Conservation (phyloP, 495 filamentous ascomycete species). For the Amniculicola lignicola region DNA sequence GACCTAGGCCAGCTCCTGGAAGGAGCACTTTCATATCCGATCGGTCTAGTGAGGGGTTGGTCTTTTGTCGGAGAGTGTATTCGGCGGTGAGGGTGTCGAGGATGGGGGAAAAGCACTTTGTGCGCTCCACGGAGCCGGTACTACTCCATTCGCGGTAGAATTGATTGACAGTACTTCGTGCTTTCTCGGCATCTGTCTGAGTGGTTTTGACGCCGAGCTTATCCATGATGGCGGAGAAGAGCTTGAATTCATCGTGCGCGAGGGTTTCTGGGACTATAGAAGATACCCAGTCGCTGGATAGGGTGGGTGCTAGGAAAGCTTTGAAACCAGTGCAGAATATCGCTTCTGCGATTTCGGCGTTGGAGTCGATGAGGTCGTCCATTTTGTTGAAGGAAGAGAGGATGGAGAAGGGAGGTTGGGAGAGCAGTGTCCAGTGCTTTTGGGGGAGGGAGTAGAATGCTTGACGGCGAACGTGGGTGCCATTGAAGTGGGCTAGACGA, state of each 20-base stretch:
- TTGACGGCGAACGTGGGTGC: slow-evolving; percentile 83
- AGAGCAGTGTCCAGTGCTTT: slow-evolving; percentile 74
- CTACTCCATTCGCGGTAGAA: slow-evolving; percentile 94
- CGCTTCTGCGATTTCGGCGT: slow-evolving; percentile 74
- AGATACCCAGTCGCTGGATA: slow-evolving; percentile 25
- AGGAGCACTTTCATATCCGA: slow-evolving; percentile 65
- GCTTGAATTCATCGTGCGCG: slow-evolving; percentile 18
- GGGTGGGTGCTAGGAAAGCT: slow-evolving; percentile 54
- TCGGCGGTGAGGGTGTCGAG: slow-evolving; percentile 58
- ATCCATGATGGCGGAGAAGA: slow-evolving; percentile 29
- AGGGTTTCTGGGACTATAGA: slow-evolving; percentile 9
- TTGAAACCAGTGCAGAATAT: slow-evolving; percentile 67
- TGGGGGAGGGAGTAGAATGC: slow-evolving; percentile 88
- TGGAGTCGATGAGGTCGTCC: slow-evolving; percentile 80
- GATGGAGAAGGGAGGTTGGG: slow-evolving; percentile 75
- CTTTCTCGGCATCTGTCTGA: slow-evolving; percentile 70
- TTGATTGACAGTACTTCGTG: slow-evolving; percentile 82
- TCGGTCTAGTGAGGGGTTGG: slow-evolving; percentile 25
- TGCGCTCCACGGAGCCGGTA: slow-evolving; percentile 69
- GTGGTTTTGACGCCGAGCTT: slow-evolving; percentile 40
- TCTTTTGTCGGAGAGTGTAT: slow-evolving; percentile 40
- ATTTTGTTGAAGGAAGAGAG: slow-evolving; percentile 70
- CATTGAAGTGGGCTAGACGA: slow-evolving; percentile 74
- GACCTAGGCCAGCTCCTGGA: slow-evolving; percentile 84
- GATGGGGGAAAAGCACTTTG: slow-evolving; percentile 71